Evolutionary conservation across 495 filamentous ascomycete species (phyloP).

Genomic region (Aspergillus sclerotioniger): DNA sequence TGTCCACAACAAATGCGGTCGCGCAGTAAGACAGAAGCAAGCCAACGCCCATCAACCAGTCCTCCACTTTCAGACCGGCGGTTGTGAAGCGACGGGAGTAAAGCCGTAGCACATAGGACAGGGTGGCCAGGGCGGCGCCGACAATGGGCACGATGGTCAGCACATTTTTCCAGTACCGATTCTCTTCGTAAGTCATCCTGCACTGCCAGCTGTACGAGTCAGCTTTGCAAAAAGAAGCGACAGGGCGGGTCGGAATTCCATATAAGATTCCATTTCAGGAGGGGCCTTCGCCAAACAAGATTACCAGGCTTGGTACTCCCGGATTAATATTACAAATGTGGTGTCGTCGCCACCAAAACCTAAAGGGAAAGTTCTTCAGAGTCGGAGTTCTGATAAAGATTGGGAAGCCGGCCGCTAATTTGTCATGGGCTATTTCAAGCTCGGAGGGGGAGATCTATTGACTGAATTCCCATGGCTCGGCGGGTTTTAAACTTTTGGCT

Average conservation of each 20-base stretch:
- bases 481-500: background rate
- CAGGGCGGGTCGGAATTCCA: slow-evolving; percentile 3
- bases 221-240: background rate
- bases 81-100: slow-evolving; percentile 11
- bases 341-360: slow-evolving; percentile 5
- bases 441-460: background rate
- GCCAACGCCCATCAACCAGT: slow-evolving; percentile 19
- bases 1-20: slow-evolving; percentile 18
- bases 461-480: background rate
- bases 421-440: background rate
- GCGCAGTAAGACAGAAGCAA: slow-evolving; percentile 17
- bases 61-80: slow-evolving; percentile 13
- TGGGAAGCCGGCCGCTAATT: background rate
- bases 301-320: background rate
- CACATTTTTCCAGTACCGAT: slow-evolving; percentile 21
- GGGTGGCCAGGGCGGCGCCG: slow-evolving; percentile 16
- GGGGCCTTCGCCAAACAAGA: background rate
- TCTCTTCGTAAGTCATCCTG: slow-evolving; percentile 16
- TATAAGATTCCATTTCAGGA: slow-evolving; percentile 1
- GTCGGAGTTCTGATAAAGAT: background rate
- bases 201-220: slow-evolving; percentile 8
- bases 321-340: background rate
- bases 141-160: slow-evolving; percentile 22
- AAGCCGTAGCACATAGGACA: slow-evolving; percentile 12
- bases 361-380: background rate